phyloP scores from a whole-genome alignment of 2,329 filamentous ascomycete genomes.

The Colletotrichum limetticola region DNA sequence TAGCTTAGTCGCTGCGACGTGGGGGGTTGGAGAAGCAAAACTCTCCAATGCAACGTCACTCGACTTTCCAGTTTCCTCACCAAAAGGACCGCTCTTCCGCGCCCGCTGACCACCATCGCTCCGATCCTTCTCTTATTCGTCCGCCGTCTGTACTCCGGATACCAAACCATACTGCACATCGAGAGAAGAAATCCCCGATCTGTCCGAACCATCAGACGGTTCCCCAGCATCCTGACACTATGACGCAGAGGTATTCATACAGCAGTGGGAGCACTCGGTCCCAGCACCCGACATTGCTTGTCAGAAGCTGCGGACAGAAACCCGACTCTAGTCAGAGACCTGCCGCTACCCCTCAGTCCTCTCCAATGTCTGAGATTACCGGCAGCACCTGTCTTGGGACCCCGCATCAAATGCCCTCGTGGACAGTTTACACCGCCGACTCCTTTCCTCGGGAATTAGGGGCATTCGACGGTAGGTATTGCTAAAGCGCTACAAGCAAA shows the following conservation, averaged over 20 bases:
- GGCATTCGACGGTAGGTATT: background rate
- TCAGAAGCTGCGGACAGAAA: background rate
- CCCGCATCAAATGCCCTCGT: slow-evolving; percentile 10
- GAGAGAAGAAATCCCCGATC: background rate
- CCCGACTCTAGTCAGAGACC: background rate
- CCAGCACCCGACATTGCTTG: background rate
- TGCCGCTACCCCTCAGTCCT: slow-evolving; percentile 13
- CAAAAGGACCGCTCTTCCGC: background rate
- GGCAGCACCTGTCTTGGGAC: slow-evolving; percentile 22
- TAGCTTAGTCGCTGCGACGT: slow-evolving; percentile 7
- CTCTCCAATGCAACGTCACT: slow-evolving; percentile 28
- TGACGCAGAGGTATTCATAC: background rate
- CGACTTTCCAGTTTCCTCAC: background rate
- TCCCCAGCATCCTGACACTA: background rate
- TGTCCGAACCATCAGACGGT: slow-evolving; percentile 7
- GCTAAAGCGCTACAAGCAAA: background rate
- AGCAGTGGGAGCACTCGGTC: background rate
- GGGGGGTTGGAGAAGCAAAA: slow-evolving; percentile 28
- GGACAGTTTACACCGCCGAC: slow-evolving; percentile 1
- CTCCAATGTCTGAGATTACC: background rate
- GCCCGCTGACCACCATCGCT: background rate
- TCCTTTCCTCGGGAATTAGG: background rate
- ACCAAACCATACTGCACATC: background rate
- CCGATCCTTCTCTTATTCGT: background rate
- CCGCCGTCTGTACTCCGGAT: background rate